Base-by-base conservation (phyloP, 306 rosid species). In the Senna siamea region DNA sequence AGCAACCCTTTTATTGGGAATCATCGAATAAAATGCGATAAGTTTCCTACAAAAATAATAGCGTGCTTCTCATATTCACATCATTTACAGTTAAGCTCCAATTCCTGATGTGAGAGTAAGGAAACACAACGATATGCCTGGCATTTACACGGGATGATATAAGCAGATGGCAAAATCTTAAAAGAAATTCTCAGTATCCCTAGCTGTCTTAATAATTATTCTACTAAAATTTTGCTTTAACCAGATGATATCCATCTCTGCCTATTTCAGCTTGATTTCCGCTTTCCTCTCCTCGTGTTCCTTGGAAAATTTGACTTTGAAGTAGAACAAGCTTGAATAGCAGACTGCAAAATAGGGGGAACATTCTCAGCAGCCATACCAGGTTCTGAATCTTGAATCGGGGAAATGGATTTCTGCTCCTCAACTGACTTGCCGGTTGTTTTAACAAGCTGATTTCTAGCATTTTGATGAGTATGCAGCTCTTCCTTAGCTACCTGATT, bases 401-500 rank as follows among this genome's bases (percentile, higher is more conserved):
- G 18, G 68, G 81, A 69, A 65, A 35, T 53, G 69, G 66, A 47
- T 82, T 81, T 80, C 85, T 54, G 80, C 81, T 82, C 88, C 62
- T 83, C 92, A 57, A 58, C 75, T 23, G 76, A 62, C 46, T 55
- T 75, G 55, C 59, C 62, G 48, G 81, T 51, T 77, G 63, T 80
- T 83, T 81, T 82, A 44, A 55, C 35, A 46, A 53, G 68, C 77
- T 76, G 82, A 75, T 71, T 75, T 77, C 83, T 70, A 56, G 71
- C 72, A 15, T 85, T 68, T 64, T 73, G 87, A 48, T 52, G 53
- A 83, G 70, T 73, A 26, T 73, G 86, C 73, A 72, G 65, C 85
- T 87, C 91, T 61, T 86, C 85, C 74, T 87, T 89, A 43, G 70
- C 89, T 18, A 48, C 73, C 72, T 72, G 74, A 64, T 84, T 81